Base-by-base conservation (phyloP, 495 filamentous ascomycete genomes). In the Apodospora peruviana region DNA sequence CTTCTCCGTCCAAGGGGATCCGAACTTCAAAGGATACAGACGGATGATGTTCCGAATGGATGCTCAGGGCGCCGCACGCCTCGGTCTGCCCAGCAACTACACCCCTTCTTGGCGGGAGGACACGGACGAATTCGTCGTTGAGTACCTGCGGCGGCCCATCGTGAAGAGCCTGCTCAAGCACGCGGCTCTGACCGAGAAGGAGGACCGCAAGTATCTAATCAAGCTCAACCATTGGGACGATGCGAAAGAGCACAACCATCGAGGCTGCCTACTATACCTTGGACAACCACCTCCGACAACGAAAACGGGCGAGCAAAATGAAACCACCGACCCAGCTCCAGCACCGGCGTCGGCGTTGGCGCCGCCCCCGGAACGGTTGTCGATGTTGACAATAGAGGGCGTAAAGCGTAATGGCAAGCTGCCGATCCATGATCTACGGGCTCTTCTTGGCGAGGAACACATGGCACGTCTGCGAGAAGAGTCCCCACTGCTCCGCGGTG, bases 81-180 rank as follows among this genome's bases (percentile, higher is more conserved):
- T n/a, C n/a, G n/a, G 8, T 18, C 1, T 2, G 57, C 7, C 48
- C 1, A 43, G 56, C 29, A 45, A 56, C 1, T 54, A 47, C 11
- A 43, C 35, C 2, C 57, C 56, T 4, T 54, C 77, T 3, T 91
- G 85, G 85, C 77, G 84, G 14, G 34, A 69, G 27, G 84, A 91
- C 55, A 89, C 90, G 83, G 73, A 76, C n/a, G 60, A 63, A 0
- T 78, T 84, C 38, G 49, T 88, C 2, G 65, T 85, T 0, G 61
- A 67, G 5, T 45, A 74, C 24, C 72, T 87, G 70, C 69, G 80
- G 2, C 56, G 64, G 12, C 61, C 72, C 2, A 67, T 79, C 10
- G 48, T 73, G 1, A 72, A 77, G 42, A 53, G 63, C 3, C 47
- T 75, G 4, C 16, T 68, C 12, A 53, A 66, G 40, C 48, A 66